These are phyloP conservation scores for Xylaria cubensis DNA, from an alignment of 495 filamentous ascomycete genomes.

Conservation along the genomic window DNA sequence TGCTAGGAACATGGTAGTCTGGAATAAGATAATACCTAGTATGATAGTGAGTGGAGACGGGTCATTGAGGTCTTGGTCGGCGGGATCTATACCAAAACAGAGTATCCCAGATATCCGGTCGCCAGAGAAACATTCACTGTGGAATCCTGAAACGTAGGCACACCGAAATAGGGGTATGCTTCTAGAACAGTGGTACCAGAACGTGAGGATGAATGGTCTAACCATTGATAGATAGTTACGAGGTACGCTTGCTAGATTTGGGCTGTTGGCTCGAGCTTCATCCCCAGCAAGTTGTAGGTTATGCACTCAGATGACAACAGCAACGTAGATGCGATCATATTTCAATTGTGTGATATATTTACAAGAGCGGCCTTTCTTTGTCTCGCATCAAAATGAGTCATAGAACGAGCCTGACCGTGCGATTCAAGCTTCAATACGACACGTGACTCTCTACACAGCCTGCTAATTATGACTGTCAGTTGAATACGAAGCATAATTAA, in stretches of 20 bases:
- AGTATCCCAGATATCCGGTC: background rate
- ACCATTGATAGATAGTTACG: background rate
- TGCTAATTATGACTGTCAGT: background rate
- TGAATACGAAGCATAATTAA: background rate
- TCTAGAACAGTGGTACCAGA: background rate
- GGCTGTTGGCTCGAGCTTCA: constrained; percentile 11
- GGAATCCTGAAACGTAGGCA: background rate
- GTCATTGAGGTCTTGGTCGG: background rate
- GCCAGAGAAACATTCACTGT: background rate
- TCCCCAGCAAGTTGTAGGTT: background rate
- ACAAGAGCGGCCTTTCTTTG: background rate
- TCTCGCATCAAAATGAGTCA: constrained; percentile 17
- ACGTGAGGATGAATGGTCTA: background rate
- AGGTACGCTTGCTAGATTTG: background rate
- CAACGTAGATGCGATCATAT: background rate
- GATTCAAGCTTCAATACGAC: constrained; percentile 2
- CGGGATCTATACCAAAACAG: background rate
- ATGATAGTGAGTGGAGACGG: background rate
- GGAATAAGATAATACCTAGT: background rate
- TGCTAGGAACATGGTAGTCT: background rate
- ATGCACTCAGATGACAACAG: background rate
- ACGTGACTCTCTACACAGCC: background rate
- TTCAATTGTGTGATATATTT: background rate
- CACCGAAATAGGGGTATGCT: background rate
- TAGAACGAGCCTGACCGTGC: background rate